Evolutionary conservation across 2,329 filamentous ascomycete genomes (phyloP).

Genomic region (Coniella vitis): DNA sequence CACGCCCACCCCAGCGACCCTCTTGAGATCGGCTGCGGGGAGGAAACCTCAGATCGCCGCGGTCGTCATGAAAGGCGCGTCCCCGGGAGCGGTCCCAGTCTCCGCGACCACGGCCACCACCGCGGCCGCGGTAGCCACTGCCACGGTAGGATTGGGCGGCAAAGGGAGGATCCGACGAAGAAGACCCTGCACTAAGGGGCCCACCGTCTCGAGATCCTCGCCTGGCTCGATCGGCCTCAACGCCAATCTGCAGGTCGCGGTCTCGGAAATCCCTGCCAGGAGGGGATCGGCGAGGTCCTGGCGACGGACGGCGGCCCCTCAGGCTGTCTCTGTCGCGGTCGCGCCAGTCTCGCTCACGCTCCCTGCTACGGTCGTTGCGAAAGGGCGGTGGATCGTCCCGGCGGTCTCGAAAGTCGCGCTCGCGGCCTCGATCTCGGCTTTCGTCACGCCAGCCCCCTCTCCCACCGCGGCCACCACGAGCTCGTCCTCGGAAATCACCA

Average conservation of each 20-base stretch:
- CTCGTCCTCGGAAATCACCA: slow-evolving; percentile 58
- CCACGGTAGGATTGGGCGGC: slow-evolving; percentile 48
- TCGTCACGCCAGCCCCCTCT: slow-evolving; percentile 54
- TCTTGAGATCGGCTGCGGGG: slow-evolving; percentile 58
- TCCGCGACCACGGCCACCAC: slow-evolving; percentile 40
- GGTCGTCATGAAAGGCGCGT: slow-evolving; percentile 53
- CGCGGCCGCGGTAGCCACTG: slow-evolving; percentile 48
- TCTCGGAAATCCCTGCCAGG: slow-evolving; percentile 59
- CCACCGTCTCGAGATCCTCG: slow-evolving; percentile 63
- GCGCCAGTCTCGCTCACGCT: slow-evolving; percentile 46
- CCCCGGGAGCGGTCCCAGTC: slow-evolving; percentile 45
- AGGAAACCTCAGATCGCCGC: slow-evolving; percentile 44
- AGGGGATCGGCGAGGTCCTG: slow-evolving; percentile 56
- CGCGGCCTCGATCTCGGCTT: slow-evolving; percentile 52
- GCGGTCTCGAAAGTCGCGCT: slow-evolving; percentile 54
- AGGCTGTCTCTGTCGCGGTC: slow-evolving; percentile 49
- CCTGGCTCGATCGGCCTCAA: slow-evolving; percentile 61
- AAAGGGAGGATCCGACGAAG: slow-evolving; percentile 60
- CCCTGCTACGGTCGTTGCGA: slow-evolving; percentile 53
- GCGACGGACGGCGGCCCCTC: slow-evolving; percentile 54
- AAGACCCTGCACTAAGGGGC: slow-evolving; percentile 63
- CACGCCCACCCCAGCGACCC: slow-evolving; percentile 35
- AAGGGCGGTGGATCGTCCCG: slow-evolving; percentile 41
- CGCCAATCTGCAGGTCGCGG: slow-evolving; percentile 49
- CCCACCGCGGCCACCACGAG: slow-evolving; percentile 44